A percentile compares a stretch with the other conserved stretches of the same genome.
phyloP scores from a whole-genome alignment of 768 basidiomycete genomes.

The Leccinum sublutescens region DNA sequence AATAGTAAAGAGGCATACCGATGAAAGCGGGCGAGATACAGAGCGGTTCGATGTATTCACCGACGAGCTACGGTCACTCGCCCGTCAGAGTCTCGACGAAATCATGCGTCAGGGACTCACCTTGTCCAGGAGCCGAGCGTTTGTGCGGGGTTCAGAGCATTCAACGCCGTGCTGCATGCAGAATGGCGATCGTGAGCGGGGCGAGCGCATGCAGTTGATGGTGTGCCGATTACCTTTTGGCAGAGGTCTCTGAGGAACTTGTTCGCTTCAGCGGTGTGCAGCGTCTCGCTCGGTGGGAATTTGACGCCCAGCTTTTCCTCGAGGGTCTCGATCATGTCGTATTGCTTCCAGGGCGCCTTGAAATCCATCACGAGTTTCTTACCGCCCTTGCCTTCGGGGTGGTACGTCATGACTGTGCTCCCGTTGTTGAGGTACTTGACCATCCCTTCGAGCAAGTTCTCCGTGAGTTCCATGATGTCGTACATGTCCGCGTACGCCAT shows the following conservation, averaged over 20 bases:
- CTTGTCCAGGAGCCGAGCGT: conserved; percentile 94
- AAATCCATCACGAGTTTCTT: conserved; percentile 81
- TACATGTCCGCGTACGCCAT: conserved; percentile 99
- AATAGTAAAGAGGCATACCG: conserved; percentile 40
- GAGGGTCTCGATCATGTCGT: conserved; percentile 96
- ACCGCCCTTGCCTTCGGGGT: conserved; percentile 92
- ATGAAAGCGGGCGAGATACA: conserved; percentile 98
- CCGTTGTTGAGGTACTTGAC: conserved; percentile 86
- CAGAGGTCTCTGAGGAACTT: conserved; percentile 83
- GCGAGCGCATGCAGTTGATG: not conserved
- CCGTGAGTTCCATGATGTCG: conserved; percentile 97
- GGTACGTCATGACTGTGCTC: conserved; percentile 75
- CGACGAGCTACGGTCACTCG: conserved; percentile 67
- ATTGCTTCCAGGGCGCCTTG: conserved; percentile 93
- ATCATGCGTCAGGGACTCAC: conserved; percentile 33
- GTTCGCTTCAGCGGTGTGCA: conserved; percentile 87
- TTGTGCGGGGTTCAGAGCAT: conserved; percentile 94
- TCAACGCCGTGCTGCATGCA: conserved; percentile 85
- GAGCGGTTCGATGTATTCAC: conserved; percentile 95
- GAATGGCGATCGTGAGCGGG: not conserved
- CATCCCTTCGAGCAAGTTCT: conserved; percentile 83
- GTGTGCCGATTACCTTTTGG: conserved; percentile 56
- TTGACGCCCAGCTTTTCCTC: conserved; percentile 90
- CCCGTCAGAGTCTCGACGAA: not conserved
- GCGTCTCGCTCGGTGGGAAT: conserved; percentile 90